Conservation (phyloP, 179 eudicot genomes). For the Monotropa hypopitys region DNA sequence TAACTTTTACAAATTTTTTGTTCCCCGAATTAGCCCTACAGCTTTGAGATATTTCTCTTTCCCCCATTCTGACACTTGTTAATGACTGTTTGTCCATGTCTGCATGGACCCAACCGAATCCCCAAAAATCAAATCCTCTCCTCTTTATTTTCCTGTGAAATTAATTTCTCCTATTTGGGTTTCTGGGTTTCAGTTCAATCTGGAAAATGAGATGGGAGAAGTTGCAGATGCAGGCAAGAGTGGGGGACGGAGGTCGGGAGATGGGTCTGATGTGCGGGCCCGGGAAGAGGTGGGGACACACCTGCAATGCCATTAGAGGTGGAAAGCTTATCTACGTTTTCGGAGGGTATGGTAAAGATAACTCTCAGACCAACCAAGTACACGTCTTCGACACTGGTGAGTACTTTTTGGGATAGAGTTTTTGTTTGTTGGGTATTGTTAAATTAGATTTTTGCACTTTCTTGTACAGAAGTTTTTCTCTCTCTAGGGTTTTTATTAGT, state of each 20-base stretch:
- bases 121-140: not conserved
- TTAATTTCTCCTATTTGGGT: not conserved
- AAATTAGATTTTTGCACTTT: not conserved
- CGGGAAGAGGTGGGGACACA: conserved; percentile 97
- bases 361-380: conserved; percentile 68
- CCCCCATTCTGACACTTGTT: conserved; percentile 14
- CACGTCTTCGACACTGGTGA: conserved; percentile 79
- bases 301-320: conserved; percentile 72
- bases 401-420: conserved; percentile 6
- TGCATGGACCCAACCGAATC: conserved; percentile 9
- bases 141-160: not conserved
- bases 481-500: not conserved
- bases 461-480: not conserved
- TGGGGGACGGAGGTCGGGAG: conserved; percentile 5
- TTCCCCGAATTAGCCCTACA: conserved; percentile 6
- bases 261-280: conserved; percentile 41
- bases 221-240: conserved; percentile 21
- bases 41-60: not conserved
- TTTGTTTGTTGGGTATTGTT: not conserved
- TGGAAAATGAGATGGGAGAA: conserved; percentile 69
- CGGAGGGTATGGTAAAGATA: conserved; percentile 71
- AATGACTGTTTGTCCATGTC: conserved; percentile 1
- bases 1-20: not conserved
- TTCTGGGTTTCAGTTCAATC: conserved; percentile 4
- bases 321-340: conserved; percentile 74